phyloP scores from a whole-genome alignment of 345 rosid genomes.

The Dimocarpus longan region DNA sequence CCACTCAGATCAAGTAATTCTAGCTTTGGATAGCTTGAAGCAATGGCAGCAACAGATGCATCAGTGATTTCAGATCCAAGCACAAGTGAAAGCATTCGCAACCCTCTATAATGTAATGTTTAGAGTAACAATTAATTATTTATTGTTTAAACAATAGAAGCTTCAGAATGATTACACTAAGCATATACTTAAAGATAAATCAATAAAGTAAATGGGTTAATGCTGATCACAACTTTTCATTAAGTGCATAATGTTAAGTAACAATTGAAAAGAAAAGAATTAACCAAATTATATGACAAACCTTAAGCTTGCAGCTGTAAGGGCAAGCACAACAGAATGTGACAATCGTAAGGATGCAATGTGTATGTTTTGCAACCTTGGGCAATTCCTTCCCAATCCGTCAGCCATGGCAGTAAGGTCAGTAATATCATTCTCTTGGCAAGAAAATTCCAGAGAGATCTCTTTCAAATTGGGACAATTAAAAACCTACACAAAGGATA shows the following conservation, averaged over 20 bases:
- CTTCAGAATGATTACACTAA: neutral
- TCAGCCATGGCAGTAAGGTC: constrained; percentile 70
- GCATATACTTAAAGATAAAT: neutral
- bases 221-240: neutral
- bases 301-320: constrained; percentile 85
- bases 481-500: constrained; percentile 49
- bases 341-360: constrained; percentile 83
- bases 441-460: constrained; percentile 82
- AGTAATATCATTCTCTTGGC: constrained; percentile 73
- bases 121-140: constrained; percentile 10
- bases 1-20: constrained; percentile 98
- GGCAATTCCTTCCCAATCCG: constrained; percentile 75
- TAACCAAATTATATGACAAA: constrained; percentile 28
- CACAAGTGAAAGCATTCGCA: constrained; percentile 93
- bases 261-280: neutral
- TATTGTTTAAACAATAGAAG: neutral
- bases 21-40: constrained; percentile 69
- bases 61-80: constrained; percentile 90
- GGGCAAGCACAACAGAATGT: constrained; percentile 80
- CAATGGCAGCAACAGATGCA: constrained; percentile 93
- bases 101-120: constrained; percentile 47
- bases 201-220: neutral
- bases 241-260: neutral
- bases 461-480: constrained; percentile 85
- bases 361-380: constrained; percentile 78